Percentiles rank a stretch among this genome's conserved stretches.
Conservation (phyloP, 768 basidiomycete genomes). For the Boletus pseudopeckii region DNA sequence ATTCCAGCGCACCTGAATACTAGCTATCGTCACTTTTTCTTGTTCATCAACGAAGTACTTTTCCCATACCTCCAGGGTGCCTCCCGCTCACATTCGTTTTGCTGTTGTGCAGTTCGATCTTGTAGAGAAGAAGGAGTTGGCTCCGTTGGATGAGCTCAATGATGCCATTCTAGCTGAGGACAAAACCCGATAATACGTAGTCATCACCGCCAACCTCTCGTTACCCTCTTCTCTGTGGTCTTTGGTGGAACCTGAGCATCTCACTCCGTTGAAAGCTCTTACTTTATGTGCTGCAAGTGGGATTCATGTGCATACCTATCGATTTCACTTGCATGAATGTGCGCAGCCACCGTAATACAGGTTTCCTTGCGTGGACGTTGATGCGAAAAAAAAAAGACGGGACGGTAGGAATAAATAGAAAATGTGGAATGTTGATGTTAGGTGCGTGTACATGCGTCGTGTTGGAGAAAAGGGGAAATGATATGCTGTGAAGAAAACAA, state of each 20-base stretch:
- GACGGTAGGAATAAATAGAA: neutral
- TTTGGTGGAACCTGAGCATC: neutral
- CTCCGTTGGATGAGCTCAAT: conserved; percentile 92
- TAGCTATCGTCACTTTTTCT: conserved; percentile 96
- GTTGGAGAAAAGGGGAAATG: neutral
- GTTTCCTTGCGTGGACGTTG: conserved; percentile 2
- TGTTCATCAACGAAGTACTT: conserved; percentile 91
- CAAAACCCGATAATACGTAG: conserved; percentile 31
- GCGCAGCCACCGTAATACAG: conserved; percentile 8
- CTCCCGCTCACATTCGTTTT: conserved; percentile 9
- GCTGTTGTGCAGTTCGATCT: conserved; percentile 66
- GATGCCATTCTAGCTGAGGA: conserved; percentile 76
- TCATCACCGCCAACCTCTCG: neutral
- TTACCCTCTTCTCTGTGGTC: neutral
- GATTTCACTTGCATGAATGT: conserved; percentile 12
- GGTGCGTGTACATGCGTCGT: conserved; percentile 3
- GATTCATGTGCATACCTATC: conserved; percentile 6
- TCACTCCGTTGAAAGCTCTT: neutral
- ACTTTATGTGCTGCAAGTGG: neutral
- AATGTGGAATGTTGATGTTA: neutral
- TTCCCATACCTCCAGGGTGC: neutral
- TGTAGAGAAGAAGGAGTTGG: conserved; percentile 95
- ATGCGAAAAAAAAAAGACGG: neutral
- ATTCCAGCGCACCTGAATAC: conserved; percentile 91
- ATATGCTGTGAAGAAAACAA: conserved; percentile 3